A percentile compares a stretch with the other conserved stretches of the same genome.
phyloP scores from a whole-genome alignment of 2,329 filamentous ascomycete species.

The Colletotrichum chlorophyti region DNA sequence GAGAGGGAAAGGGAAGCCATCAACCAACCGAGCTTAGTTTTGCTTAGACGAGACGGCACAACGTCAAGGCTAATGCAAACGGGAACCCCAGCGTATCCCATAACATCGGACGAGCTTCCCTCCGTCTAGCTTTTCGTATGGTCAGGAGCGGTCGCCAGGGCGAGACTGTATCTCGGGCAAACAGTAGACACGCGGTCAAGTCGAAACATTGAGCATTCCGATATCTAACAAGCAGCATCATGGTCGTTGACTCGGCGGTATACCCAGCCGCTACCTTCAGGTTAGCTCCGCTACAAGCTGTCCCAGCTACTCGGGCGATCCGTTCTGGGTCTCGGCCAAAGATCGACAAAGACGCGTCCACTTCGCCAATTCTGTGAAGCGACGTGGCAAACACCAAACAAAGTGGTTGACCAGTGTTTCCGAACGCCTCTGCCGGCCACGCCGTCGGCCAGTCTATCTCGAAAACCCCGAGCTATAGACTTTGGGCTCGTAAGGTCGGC shows the following conservation, averaged over 20 bases:
- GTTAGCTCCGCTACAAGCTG: not conserved
- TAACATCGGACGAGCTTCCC: too few relatives aligned
- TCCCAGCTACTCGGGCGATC: constrained; percentile 10
- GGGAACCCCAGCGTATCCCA: not conserved
- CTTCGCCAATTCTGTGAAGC: not conserved
- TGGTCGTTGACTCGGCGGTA: too few relatives aligned
- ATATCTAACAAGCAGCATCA: too few relatives aligned
- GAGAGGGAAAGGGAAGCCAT: constrained; percentile 15
- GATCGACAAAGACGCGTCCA: constrained; percentile 9
- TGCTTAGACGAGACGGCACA: too few relatives aligned
- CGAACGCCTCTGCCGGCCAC: not conserved
- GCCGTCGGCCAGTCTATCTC: not conserved
- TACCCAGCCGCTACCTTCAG: not conserved
- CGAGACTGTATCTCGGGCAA: too few relatives aligned
- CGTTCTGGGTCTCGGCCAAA: not conserved
- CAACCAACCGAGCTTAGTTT: not conserved
- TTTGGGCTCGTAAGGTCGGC: not conserved
- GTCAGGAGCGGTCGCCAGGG: too few relatives aligned
- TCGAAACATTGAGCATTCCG: too few relatives aligned
- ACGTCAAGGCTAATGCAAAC: constrained; percentile 9
- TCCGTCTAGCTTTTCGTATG: too few relatives aligned
- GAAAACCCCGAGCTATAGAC: not conserved
- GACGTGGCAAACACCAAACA: constrained; percentile 10
- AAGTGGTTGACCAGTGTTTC: constrained; percentile 2
- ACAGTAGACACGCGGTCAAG: too few relatives aligned